A percentile compares a stretch with the other conserved stretches of the same genome.
These are phyloP conservation scores for Amoebophrya sp. DNA, from an alignment of 169 alveolate species.

Conservation along the genomic window DNA sequence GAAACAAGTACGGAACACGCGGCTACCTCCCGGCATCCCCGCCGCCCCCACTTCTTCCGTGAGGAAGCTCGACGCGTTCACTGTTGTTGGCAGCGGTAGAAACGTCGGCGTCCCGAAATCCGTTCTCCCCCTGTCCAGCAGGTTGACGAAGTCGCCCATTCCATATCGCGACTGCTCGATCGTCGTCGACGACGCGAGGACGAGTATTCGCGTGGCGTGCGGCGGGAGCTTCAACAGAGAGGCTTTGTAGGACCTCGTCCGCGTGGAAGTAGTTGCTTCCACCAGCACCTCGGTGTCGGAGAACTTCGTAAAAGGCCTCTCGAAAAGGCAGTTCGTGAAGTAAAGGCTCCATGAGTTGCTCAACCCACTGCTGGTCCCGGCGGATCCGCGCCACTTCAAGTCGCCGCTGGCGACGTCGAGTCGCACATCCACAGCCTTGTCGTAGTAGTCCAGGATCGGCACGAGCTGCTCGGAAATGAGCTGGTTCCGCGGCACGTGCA, in stretches of 20 bases:
- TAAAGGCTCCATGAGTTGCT: neutral
- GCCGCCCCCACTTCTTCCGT: neutral
- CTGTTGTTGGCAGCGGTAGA: neutral
- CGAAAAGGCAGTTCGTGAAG: neutral
- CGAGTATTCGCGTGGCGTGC: neutral
- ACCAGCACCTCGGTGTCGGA: too few relatives aligned
- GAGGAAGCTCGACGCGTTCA: neutral
- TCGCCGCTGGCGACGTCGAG: neutral
- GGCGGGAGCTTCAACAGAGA: neutral
- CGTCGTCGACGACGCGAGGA: neutral
- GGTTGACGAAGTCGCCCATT: neutral
- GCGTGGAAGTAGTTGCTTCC: too few relatives aligned
- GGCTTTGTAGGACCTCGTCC: neutral
- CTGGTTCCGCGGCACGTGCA: neutral
- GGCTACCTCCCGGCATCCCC: too few relatives aligned
- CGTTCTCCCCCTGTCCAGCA: neutral
- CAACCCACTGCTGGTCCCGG: too few relatives aligned
- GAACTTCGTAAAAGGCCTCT: neutral
- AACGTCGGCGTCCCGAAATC: neutral
- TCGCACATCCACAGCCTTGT: neutral
- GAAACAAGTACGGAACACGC: too few relatives aligned
- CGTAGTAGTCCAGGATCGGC: neutral
- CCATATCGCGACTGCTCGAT: neutral
- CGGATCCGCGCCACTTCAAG: too few relatives aligned
- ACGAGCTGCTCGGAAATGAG: neutral